phyloP scores from a whole-genome alignment of 202 grass and related monocot genomes.

The Elaeis oleifera region DNA sequence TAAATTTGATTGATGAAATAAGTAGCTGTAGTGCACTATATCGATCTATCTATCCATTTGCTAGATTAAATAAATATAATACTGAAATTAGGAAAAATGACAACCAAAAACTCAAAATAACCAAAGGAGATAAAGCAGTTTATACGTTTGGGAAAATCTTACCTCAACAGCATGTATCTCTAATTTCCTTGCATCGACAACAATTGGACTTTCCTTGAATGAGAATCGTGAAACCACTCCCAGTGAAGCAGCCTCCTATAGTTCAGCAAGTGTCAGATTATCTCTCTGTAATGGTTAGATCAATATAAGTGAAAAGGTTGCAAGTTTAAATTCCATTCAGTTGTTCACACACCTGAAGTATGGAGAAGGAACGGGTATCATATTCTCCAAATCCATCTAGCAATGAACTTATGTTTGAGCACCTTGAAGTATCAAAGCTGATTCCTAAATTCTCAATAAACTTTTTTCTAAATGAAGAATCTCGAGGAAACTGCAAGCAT shows the following conservation, averaged over 20 bases:
- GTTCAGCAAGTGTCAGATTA: not conserved
- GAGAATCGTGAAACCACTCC: conserved; percentile 48
- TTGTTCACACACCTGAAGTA: conserved; percentile 55
- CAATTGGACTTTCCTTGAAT: conserved; percentile 59
- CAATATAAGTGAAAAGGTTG: not conserved
- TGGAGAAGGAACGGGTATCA: conserved; percentile 67
- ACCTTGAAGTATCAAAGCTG: conserved; percentile 57
- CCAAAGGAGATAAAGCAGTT: too few relatives aligned
- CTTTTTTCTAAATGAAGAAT: conserved; percentile 47
- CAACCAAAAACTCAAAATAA: too few relatives aligned
- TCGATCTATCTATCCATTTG: too few relatives aligned
- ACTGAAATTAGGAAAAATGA: too few relatives aligned
- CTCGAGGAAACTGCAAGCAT: conserved; percentile 78
- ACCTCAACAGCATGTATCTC: conserved; percentile 69
- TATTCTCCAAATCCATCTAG: conserved; percentile 94
- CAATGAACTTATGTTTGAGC: conserved; percentile 63
- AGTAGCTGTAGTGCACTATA: too few relatives aligned
- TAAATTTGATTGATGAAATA: too few relatives aligned
- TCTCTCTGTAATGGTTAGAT: too few relatives aligned
- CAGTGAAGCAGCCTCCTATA: conserved; percentile 65
- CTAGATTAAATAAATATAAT: too few relatives aligned
- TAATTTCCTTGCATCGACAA: conserved; percentile 79
- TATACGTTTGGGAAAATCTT: conserved; percentile 3
- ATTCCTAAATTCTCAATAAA: conserved; percentile 72
- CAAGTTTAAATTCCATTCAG: not conserved